Base-by-base conservation (phyloP, 768 basidiomycete species). In the Leccinum arenicola region DNA sequence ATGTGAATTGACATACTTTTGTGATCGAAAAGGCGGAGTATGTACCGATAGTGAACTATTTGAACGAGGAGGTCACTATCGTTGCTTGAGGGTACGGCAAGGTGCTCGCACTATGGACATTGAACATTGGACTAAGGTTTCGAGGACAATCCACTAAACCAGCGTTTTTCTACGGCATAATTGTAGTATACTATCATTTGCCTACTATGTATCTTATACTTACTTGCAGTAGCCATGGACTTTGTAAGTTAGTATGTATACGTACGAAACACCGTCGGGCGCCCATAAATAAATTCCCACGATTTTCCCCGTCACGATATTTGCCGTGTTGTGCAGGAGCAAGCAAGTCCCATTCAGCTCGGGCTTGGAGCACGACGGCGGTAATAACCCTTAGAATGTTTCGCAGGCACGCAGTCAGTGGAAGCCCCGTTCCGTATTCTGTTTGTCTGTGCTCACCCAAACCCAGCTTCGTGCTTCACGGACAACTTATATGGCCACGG, bases 381-480 rank as follows among this genome's bases (percentile, higher is more conserved):
- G 50, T 40, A 21, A 27, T 52, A 52, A 49, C 40, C 4, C 4
- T 38, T 29, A 59, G 29, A 3, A 69, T 71, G 69, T 67, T 70
- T 65, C 62, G 70, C 56, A 59, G 68, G 57, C 62, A 69, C 27
- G 59, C 63, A 38, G 69, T 70, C 38, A 62, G 69, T 65, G 33
- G 1, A 60, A 40, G 3, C 15, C 12, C 1, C 2, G 17, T 57
- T 35, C 12, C 7, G 21, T 6, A 27, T 11, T 10, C 27, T 5
- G 45, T 3, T 56, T 36, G 19, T 36, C 2, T 17, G 0, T 53
- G 17, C 55, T 57, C 11, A 64, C 47, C 3, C 10, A 10, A 21
- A 7, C 10, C 19, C 29, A 70, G 69, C 40, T 70, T 63, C 67
- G 69, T 60, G 67, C 58, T 50, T 70, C 69, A 52, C 59, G 68